Conservation (phyloP, 2,329 filamentous ascomycete species). For the Diaporthe helianthi region DNA sequence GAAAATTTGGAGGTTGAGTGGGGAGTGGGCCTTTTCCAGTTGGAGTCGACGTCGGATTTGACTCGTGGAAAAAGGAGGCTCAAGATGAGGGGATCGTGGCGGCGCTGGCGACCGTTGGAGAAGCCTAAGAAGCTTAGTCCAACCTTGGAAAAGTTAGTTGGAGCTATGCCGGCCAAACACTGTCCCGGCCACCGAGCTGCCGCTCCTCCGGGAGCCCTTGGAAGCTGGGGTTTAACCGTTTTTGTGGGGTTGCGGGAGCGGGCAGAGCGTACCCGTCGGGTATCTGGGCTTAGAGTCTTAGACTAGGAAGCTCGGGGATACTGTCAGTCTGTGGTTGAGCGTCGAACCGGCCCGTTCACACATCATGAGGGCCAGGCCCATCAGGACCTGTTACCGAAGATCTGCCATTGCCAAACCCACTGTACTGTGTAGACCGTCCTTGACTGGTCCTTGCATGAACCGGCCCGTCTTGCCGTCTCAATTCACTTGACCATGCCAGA, state of each 20-base stretch:
- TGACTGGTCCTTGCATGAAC: background rate
- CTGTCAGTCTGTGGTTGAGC: no score
- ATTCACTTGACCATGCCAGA: slow-evolving; percentile 29
- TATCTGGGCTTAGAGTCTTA: slow-evolving; percentile 14
- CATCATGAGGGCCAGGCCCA: background rate
- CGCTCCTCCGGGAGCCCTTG: slow-evolving; percentile 2
- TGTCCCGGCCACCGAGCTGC: slow-evolving; percentile 32
- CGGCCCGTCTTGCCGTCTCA: slow-evolving; percentile 39
- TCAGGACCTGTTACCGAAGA: slow-evolving; percentile 22
- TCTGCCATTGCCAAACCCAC: slow-evolving; percentile 27
- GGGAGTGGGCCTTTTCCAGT: background rate
- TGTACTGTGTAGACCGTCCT: slow-evolving; percentile 4
- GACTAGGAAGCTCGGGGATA: background rate
- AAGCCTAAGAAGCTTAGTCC: slow-evolving; percentile 15
- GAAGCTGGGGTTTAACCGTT: background rate
- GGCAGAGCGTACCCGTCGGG: slow-evolving; percentile 22
- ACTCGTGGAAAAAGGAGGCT: slow-evolving; percentile 42
- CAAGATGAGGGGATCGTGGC: slow-evolving; percentile 27
- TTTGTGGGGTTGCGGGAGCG: background rate
- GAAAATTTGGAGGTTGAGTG: background rate
- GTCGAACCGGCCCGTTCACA: background rate
- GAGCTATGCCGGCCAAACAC: slow-evolving; percentile 30
- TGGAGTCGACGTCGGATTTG: slow-evolving; percentile 31
- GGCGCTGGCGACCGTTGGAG: slow-evolving; percentile 24
- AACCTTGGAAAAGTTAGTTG: slow-evolving; percentile 3